A percentile compares a stretch with the other conserved stretches of the same genome.
phyloP scores from a whole-genome alignment of 306 rosid genomes.

The Urtica urens region DNA sequence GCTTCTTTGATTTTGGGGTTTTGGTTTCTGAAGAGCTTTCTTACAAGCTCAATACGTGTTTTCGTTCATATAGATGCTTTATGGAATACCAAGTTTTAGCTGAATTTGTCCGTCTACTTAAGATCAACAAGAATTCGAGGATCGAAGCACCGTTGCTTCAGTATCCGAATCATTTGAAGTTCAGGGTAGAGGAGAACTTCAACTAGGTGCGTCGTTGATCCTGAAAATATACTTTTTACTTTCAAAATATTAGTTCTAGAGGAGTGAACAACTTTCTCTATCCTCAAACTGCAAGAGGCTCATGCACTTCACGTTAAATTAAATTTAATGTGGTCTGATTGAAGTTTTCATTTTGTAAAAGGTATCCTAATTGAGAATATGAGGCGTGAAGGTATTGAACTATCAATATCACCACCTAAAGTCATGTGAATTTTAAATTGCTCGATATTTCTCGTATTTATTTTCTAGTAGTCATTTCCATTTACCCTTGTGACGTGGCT shows the following conservation, averaged over 20 bases:
- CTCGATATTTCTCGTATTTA: no score
- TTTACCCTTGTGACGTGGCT: no score
- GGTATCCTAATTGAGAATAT: conserved; percentile 95
- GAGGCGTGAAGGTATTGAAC: conserved; percentile 97
- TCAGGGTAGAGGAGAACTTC: conserved; percentile 99
- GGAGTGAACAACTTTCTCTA: no score
- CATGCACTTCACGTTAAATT: no score
- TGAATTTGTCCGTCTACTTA: conserved; percentile 65
- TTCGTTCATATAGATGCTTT: conserved; percentile 62
- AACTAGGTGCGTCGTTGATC: conserved; percentile 54
- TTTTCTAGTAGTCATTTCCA: conserved; percentile 4
- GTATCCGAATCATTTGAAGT: conserved; percentile 76
- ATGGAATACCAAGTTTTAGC: conserved; percentile 80
- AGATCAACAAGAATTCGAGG: conserved; percentile 43
- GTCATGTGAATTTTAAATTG: conserved; percentile 70
- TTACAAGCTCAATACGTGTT: no score
- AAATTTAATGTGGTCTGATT: no score
- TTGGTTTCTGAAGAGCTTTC: no score
- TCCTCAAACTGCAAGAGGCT: no score
- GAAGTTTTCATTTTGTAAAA: conserved; percentile 28
- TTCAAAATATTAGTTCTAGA: conserved; percentile 2
- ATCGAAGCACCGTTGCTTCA: conserved; percentile 75
- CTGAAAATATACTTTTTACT: conserved; percentile 8
- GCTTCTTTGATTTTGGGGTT: no score
- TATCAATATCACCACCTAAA: conserved; percentile 93